These are phyloP conservation scores for Cercospora zeina DNA, from an alignment of 2,329 filamentous ascomycete genomes.

Conservation along the genomic window DNA sequence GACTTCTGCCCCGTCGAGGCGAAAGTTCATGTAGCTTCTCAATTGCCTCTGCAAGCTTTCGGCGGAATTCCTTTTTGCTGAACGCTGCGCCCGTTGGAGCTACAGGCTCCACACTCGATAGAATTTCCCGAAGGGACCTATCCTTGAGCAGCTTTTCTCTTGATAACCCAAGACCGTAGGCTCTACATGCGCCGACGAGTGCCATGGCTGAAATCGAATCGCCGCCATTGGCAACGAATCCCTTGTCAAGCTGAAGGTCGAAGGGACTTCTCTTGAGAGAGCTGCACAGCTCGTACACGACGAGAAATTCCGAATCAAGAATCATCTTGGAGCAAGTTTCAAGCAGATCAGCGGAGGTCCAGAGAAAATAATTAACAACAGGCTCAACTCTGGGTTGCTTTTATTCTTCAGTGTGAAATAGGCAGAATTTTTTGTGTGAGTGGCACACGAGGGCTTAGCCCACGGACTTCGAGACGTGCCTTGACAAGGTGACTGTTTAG, in stretches of 20 bases:
- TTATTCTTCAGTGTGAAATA: background rate
- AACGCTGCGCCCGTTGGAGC: background rate
- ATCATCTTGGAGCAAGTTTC: background rate
- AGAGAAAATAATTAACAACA: background rate
- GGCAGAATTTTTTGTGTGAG: background rate
- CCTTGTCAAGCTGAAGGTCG: background rate
- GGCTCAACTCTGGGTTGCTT: background rate
- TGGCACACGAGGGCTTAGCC: background rate
- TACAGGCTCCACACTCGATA: background rate
- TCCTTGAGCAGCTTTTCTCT: background rate
- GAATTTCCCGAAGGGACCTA: background rate
- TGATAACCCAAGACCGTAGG: background rate
- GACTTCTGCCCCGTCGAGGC: background rate
- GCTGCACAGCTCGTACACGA: background rate
- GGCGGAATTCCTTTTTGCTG: background rate
- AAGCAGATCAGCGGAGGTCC: background rate
- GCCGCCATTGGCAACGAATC: background rate
- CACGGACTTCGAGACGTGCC: background rate
- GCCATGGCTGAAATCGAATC: background rate
- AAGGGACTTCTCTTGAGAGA: background rate
- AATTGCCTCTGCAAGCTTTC: background rate
- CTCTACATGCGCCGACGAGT: slow-evolving; percentile 33
- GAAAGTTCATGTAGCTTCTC: background rate
- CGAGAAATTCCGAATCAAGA: background rate
- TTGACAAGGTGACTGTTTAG: background rate